phyloP scores from a whole-genome alignment of 305 asterid species.

The Fraxinus sp. region DNA sequence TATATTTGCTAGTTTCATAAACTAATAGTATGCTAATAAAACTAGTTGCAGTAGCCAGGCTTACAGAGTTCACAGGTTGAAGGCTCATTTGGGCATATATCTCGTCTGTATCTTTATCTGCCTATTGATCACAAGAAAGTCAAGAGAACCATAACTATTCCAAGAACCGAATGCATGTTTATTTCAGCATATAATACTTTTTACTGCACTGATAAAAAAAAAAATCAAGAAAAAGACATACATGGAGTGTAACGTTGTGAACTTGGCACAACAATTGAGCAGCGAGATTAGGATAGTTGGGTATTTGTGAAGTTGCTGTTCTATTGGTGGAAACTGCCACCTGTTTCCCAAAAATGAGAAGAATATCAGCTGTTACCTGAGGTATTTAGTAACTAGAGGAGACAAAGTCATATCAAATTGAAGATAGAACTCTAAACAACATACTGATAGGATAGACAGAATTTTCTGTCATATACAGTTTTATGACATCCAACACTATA shows the following conservation, averaged over 20 bases:
- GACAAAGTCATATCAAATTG: not conserved
- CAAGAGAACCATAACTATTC: not conserved
- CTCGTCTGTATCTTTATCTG: slow-evolving; percentile 92
- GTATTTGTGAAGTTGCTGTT: slow-evolving; percentile 76
- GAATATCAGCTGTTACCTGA: slow-evolving; percentile 3
- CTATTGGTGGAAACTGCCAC: slow-evolving; percentile 90
- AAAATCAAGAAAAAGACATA: slow-evolving; percentile 29
- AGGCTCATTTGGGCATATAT: slow-evolving; percentile 94
- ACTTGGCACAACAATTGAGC: slow-evolving; percentile 87
- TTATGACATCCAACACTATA: not conserved
- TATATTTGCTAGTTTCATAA: not conserved
- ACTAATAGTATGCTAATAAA: not conserved
- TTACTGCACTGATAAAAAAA: not conserved
- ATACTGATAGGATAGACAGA: not conserved
- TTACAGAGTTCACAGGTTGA: slow-evolving; percentile 82
- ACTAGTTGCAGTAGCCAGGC: slow-evolving; percentile 22
- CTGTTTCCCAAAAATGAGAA: slow-evolving; percentile 37
- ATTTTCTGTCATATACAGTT: not conserved
- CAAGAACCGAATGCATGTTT: not conserved
- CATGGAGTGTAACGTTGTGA: slow-evolving; percentile 83
- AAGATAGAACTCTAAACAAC: not conserved
- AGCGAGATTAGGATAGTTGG: slow-evolving; percentile 85
- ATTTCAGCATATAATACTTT: not conserved
- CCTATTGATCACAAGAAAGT: slow-evolving; percentile 46
- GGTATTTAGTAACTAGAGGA: not conserved